Evolutionary conservation across 1,139 yeast species (phyloP), one percentile per base, ranked within the genome.

Genomic region (Groenewaldozyma sp.): DNA sequence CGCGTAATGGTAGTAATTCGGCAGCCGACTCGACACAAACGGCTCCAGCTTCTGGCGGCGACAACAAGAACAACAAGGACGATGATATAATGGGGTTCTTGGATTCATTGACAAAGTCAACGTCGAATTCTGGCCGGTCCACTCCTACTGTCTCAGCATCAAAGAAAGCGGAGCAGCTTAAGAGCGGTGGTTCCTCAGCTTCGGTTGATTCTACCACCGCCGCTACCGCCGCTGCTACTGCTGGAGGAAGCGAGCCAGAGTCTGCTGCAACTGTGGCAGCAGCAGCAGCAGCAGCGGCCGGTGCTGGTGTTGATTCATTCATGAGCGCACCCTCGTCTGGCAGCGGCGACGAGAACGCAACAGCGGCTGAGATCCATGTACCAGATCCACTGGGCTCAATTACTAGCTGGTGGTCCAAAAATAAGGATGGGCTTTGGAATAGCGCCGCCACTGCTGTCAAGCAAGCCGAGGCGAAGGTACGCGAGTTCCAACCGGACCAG

Each of bases 21-120:
- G 31, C 31, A 9, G 31, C 31, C 16, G 31, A 14, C 11, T 7
- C n/a, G 13, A 27, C 16, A 9, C 7, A 7, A 22, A 27, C 31
- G 7, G 31, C 14, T 10, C 7, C 14, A 6, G 31, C 16, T 27
- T 10, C 31, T 13, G n/a, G 16, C 16, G 31, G 31, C n/a, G 31
- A 6, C 24, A 56, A 47, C 28, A 56, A 47, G 28, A 50, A 52
- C 24, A 38, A 46, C 36, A 47, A 47, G n/a, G 48, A 56, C 19
- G 73, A 71, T 36, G 96, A 88, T 49, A 78, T 91, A 35, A 66
- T 88, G 55, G 94, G 84, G 28, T 88, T 91, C 53, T 66, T 91
- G 46, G 95, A 88, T 56, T 94, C 88, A 55, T 67, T 91, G 34
- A 56, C 65, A 24, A 51, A 52, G 39, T 43, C 46, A 21, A 45